Evolutionary conservation across 192 early-diverging fungal species (phyloP).

Genomic region (Chytriomyces confervae): DNA sequence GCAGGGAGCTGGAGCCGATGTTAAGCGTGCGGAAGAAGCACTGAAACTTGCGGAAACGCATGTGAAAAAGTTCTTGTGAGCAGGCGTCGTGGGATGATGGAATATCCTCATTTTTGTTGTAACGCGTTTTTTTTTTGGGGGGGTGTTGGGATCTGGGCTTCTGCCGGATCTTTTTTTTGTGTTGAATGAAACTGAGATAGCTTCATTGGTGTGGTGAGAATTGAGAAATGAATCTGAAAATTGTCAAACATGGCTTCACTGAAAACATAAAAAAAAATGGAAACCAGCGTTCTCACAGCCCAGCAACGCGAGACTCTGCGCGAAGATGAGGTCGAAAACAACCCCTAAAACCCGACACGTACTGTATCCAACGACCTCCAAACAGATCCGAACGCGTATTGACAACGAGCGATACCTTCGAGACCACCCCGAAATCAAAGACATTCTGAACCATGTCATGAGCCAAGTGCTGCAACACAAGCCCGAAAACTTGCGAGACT

Average conservation of each 20-base stretch:
- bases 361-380: neutral
- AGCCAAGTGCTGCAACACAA: constrained; percentile 45
- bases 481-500: constrained; percentile 48
- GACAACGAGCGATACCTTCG: constrained; percentile 59
- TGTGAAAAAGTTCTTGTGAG: constrained; percentile 58
- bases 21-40: constrained; percentile 74
- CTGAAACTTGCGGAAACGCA: constrained; percentile 74
- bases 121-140: too few relatives aligned
- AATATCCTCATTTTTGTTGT: too few relatives aligned
- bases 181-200: neutral
- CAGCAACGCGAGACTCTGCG: constrained; percentile 7
- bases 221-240: neutral
- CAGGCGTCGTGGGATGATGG: too few relatives aligned
- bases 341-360: too few relatives aligned
- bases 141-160: too few relatives aligned
- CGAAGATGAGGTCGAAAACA: neutral
- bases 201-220: neutral
- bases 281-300: constrained; percentile 20
- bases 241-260: neutral
- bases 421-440: constrained; percentile 58
- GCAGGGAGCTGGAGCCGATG: constrained; percentile 82
- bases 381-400: constrained; percentile 47
- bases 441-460: constrained; percentile 52
- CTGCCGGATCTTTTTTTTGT: neutral
- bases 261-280: neutral